Conservation (phyloP, 108 stramenopile genomes). For the Aurantiochytrium sp. region DNA sequence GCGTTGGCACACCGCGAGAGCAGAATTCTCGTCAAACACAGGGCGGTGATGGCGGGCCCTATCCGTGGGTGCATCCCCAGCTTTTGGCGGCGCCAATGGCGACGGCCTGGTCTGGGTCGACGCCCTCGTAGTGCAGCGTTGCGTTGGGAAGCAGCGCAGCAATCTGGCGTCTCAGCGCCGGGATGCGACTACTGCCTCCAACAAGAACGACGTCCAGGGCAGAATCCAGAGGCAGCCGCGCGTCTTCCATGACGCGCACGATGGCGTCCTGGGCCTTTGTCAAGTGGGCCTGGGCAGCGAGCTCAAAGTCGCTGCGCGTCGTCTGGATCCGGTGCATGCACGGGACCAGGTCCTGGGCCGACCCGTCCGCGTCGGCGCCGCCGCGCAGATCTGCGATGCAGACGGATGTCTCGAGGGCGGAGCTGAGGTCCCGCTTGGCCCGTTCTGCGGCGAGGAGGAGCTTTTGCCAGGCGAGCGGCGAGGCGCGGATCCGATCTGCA, state of each 20-base stretch:
- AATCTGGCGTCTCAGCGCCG: background rate
- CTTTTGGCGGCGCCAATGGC: constrained; percentile 30
- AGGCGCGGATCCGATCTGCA: background rate
- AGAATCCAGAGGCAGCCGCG: background rate
- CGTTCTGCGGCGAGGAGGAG: background rate
- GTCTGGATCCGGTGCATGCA: background rate
- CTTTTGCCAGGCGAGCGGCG: background rate
- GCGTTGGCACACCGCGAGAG: background rate
- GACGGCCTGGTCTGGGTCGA: constrained; percentile 18
- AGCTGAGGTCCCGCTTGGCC: background rate
- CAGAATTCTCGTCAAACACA: too few relatives aligned
- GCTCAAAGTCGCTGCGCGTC: background rate
- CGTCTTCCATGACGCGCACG: background rate
- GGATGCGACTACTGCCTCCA: background rate
- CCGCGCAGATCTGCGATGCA: background rate
- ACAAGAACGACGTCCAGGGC: constrained; percentile 4
- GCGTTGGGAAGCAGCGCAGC: background rate
- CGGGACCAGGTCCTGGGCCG: background rate
- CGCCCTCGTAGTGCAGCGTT: background rate
- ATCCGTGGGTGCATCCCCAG: background rate
- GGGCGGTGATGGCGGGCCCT: too few relatives aligned
- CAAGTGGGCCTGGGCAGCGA: background rate
- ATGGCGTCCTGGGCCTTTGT: background rate
- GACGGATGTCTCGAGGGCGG: background rate
- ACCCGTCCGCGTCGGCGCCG: too few relatives aligned